Conservation (phyloP, 1,284 basidiomycete genomes). For the Peniophora sp. region DNA sequence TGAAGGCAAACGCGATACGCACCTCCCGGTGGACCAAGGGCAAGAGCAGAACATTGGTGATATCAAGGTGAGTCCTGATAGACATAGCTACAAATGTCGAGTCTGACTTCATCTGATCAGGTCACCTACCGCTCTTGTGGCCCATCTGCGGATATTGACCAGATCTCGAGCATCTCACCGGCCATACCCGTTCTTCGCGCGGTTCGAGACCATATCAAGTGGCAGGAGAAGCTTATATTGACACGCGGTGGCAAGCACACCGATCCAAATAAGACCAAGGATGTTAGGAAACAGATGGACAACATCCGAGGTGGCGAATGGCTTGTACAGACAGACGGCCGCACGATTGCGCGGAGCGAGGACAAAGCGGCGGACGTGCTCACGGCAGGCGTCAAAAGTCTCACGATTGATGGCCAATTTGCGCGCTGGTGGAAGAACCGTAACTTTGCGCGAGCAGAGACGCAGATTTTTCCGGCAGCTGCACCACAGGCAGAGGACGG, state of each 20-base stretch:
- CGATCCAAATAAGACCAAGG: background rate
- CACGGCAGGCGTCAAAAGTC: background rate
- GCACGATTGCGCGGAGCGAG: background rate
- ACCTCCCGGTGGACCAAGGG: conserved; percentile 8
- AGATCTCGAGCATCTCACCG: background rate
- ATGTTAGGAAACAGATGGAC: background rate
- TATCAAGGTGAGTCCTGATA: conserved; percentile 9
- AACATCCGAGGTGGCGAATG: background rate
- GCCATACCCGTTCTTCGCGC: conserved; percentile 1
- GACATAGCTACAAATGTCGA: background rate
- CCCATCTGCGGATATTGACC: background rate
- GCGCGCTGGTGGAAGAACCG: no score
- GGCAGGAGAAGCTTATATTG: background rate
- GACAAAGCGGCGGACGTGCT: background rate
- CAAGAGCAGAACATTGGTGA: conserved; percentile 13
- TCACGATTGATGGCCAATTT: no score
- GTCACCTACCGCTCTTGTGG: conserved; percentile 2
- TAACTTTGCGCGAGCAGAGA: no score
- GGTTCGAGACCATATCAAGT: conserved; percentile 1
- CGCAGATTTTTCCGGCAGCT: no score
- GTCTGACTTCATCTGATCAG: background rate
- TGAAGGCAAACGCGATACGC: conserved; percentile 16
- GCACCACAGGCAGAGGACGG: no score
- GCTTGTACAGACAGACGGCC: background rate
- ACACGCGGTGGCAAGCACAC: conserved; percentile 1